These are phyloP conservation scores for Amphirosellinia nigrospora DNA, from an alignment of 495 filamentous ascomycete genomes.

Conservation along the genomic window DNA sequence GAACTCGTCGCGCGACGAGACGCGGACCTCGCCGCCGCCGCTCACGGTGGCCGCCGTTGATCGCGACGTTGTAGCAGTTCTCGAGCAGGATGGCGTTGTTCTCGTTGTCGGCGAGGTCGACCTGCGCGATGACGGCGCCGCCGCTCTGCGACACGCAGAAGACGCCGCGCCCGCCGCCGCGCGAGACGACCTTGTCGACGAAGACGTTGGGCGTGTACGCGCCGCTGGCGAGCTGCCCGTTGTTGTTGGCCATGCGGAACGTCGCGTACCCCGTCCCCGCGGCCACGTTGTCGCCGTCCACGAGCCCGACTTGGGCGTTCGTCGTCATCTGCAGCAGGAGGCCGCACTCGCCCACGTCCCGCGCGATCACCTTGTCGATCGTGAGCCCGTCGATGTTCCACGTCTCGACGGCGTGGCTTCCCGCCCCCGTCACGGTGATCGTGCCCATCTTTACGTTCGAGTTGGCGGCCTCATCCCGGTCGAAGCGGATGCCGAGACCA, in stretches of 20 bases:
- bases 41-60: slow-evolving; percentile 48
- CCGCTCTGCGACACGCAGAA: slow-evolving; percentile 57
- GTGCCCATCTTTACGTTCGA: slow-evolving; percentile 51
- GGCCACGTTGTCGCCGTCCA: slow-evolving; percentile 54
- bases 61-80: slow-evolving; percentile 54
- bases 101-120: slow-evolving; percentile 51
- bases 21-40: slow-evolving; percentile 53
- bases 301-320: slow-evolving; percentile 50
- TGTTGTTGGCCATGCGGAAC: slow-evolving; percentile 53
- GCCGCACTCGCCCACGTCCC: slow-evolving; percentile 52
- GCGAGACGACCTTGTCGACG: slow-evolving; percentile 51
- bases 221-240: slow-evolving; percentile 47
- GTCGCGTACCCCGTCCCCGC: slow-evolving; percentile 53
- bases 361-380: slow-evolving; percentile 49
- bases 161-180: slow-evolving; percentile 53
- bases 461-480: slow-evolving; percentile 50
- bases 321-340: slow-evolving; percentile 50
- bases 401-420: slow-evolving; percentile 53
- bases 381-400: slow-evolving; percentile 54
- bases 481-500: slow-evolving; percentile 54
- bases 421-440: slow-evolving; percentile 50
- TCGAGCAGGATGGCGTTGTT: slow-evolving; percentile 57
- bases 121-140: slow-evolving; percentile 42
- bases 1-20: slow-evolving; percentile 51
- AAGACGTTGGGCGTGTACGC: slow-evolving; percentile 51